These are phyloP conservation scores for Clarireedia homoeocarpa DNA, from an alignment of 2,329 filamentous ascomycete species.

Conservation along the genomic window DNA sequence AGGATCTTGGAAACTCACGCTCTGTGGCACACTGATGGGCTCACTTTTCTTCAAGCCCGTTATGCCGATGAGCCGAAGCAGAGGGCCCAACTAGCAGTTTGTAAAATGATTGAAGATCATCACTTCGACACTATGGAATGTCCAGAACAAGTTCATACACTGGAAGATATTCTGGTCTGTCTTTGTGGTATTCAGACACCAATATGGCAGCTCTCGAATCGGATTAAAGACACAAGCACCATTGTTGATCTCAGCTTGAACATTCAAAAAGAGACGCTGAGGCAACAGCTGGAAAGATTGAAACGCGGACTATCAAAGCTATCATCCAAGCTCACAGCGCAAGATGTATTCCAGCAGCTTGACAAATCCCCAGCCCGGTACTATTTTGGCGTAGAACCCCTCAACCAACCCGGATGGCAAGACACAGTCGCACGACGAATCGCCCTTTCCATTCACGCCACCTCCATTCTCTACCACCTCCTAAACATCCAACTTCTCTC, in stretches of 20 bases:
- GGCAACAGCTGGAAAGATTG: constrained; percentile 14
- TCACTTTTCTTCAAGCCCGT: constrained; percentile 32
- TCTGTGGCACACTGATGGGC: constrained; percentile 33
- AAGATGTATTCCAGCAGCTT: constrained; percentile 12
- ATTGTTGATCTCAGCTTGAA: constrained; percentile 4
- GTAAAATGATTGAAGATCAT: constrained; percentile 13
- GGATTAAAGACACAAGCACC: background rate
- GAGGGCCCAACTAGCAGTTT: constrained; percentile 20
- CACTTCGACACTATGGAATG: background rate
- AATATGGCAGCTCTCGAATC: constrained; percentile 15
- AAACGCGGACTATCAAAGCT: constrained; percentile 16
- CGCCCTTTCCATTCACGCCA: constrained; percentile 28
- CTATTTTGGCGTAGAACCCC: constrained; percentile 23
- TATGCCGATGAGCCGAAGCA: constrained; percentile 29
- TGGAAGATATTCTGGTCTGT: constrained; percentile 24
- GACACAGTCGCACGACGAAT: constrained; percentile 21
- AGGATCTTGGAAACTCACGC: constrained; percentile 30
- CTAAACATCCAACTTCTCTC: constrained; percentile 32
- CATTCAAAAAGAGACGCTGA: constrained; percentile 15
- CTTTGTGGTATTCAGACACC: constrained; percentile 18
- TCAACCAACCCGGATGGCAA: constrained; percentile 14
- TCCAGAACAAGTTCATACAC: constrained; percentile 3
- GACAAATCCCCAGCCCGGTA: constrained; percentile 10
- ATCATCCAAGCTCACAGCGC: constrained; percentile 3
- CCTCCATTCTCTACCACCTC: constrained; percentile 32